Conservation (phyloP, 202 grass and related monocot genomes). For the Dendrocalamus latiflorus region DNA sequence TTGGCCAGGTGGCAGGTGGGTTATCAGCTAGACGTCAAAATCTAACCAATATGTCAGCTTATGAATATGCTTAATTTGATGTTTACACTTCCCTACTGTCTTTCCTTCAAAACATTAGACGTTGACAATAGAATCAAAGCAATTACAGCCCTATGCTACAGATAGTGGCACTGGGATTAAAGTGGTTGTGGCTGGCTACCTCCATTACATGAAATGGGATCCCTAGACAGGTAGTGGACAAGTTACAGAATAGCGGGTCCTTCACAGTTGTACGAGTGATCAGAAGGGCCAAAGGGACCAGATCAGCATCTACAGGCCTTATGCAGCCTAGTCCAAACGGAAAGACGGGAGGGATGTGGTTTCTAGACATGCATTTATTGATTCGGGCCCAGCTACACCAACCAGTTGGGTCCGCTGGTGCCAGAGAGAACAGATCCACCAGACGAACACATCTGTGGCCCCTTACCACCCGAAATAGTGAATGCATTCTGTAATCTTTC, state of each 20-base stretch:
- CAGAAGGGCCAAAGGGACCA: conserved; percentile 57
- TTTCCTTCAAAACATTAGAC: neutral
- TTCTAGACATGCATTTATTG: conserved; percentile 58
- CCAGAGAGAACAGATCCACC: conserved; percentile 63
- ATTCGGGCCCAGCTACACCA: conserved; percentile 41
- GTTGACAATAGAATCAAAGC: neutral
- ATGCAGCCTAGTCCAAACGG: conserved; percentile 57
- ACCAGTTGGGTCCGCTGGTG: conserved; percentile 34
- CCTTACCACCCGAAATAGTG: conserved; percentile 35
- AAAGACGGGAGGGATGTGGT: conserved; percentile 26
- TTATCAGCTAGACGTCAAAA: neutral
- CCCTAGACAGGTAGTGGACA: conserved; percentile 48
- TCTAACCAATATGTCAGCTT: neutral
- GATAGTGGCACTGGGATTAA: conserved; percentile 8
- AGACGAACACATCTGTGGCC: conserved; percentile 30
- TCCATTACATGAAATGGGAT: conserved; percentile 29
- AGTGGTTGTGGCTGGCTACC: conserved; percentile 38
- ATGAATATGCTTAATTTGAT: neutral
- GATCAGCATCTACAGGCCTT: conserved; percentile 58
- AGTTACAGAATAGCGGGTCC: conserved; percentile 41
- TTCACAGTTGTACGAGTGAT: conserved; percentile 44
- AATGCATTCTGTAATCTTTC: conserved; percentile 24
- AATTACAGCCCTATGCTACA: neutral
- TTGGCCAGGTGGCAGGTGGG: neutral
- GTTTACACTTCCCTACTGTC: neutral